phyloP scores from a whole-genome alignment of 345 rosid species.

The Heritiera littoralis region DNA sequence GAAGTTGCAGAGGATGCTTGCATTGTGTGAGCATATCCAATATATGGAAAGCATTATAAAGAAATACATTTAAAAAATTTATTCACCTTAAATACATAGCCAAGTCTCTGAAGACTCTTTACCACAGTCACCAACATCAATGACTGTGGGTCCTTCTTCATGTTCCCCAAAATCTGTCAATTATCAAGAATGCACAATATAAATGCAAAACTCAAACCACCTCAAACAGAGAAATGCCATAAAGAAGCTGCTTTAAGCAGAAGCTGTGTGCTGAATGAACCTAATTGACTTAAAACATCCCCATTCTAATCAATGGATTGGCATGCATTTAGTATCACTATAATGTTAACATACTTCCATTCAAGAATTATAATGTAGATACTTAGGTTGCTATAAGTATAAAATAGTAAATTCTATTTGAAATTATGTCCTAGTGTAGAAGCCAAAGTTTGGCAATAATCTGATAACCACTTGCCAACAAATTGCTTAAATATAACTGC shows the following conservation, averaged over 20 bases:
- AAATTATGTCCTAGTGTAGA: neutral
- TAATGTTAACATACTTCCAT: neutral
- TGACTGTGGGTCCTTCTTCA: slow-evolving; percentile 66
- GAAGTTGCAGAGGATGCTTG: neutral
- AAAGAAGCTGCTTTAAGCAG: neutral
- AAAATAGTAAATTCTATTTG: neutral
- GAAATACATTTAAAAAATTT: neutral
- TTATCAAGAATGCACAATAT: slow-evolving; percentile 24
- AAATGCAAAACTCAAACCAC: slow-evolving; percentile 19
- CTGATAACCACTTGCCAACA: neutral
- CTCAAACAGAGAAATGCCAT: neutral
- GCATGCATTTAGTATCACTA: neutral
- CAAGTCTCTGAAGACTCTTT: slow-evolving; percentile 80
- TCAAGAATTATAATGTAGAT: neutral
- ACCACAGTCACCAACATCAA: slow-evolving; percentile 74
- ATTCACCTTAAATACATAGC: slow-evolving; percentile 76
- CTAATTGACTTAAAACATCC: neutral
- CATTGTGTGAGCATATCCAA: neutral
- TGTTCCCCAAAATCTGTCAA: slow-evolving; percentile 75
- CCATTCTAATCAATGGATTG: neutral
- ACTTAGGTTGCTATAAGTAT: neutral
- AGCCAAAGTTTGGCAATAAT: neutral
- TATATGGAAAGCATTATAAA: neutral
- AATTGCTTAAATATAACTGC: neutral
- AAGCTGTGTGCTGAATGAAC: neutral